Evolutionary conservation across 2,329 filamentous ascomycete species (phyloP).

Genomic region (Plenodomus tracheiphilus): DNA sequence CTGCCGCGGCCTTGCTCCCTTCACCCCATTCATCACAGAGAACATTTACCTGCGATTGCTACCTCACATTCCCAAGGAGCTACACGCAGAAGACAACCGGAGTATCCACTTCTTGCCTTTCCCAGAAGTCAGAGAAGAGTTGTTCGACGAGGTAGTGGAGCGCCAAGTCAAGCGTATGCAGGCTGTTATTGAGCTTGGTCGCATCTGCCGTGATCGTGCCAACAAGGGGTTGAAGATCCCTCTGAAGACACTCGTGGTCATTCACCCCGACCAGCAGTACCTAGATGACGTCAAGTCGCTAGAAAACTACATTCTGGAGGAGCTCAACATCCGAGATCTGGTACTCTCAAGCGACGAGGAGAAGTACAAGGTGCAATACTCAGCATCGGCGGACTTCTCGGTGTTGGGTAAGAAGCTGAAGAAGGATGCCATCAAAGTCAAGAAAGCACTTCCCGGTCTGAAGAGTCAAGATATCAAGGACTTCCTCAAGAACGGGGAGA

Average conservation of each 20-base stretch:
- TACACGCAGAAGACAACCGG: slow-evolving; percentile 71
- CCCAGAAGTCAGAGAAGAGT: slow-evolving; percentile 83
- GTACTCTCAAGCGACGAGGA: slow-evolving; percentile 84
- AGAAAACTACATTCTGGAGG: slow-evolving; percentile 85
- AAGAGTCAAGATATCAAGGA: slow-evolving; percentile 78
- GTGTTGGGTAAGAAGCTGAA: slow-evolving; percentile 95
- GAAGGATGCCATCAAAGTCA: slow-evolving; percentile 89
- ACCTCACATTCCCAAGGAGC: slow-evolving; percentile 74
- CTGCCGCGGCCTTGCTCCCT: slow-evolving; percentile 84
- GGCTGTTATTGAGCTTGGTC: slow-evolving; percentile 86
- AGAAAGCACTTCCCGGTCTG: slow-evolving; percentile 81
- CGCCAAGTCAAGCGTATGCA: slow-evolving; percentile 90
- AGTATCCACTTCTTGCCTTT: slow-evolving; percentile 93
- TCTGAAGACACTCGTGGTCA: slow-evolving; percentile 84
- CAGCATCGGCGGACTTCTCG: slow-evolving; percentile 88
- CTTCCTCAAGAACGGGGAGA: slow-evolving; percentile 73
- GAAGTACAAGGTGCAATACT: slow-evolving; percentile 91
- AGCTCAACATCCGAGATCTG: slow-evolving; percentile 86
- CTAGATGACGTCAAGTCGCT: slow-evolving; percentile 84
- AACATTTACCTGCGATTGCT: slow-evolving; percentile 87
- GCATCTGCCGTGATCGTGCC: slow-evolving; percentile 82
- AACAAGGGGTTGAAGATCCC: slow-evolving; percentile 88
- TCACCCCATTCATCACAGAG: slow-evolving; percentile 94
- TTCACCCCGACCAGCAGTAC: slow-evolving; percentile 81
- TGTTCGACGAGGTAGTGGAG: slow-evolving; percentile 86